Evolutionary conservation across 2,329 filamentous ascomycete species (phyloP).

Genomic region (Trichothecium roseum): DNA sequence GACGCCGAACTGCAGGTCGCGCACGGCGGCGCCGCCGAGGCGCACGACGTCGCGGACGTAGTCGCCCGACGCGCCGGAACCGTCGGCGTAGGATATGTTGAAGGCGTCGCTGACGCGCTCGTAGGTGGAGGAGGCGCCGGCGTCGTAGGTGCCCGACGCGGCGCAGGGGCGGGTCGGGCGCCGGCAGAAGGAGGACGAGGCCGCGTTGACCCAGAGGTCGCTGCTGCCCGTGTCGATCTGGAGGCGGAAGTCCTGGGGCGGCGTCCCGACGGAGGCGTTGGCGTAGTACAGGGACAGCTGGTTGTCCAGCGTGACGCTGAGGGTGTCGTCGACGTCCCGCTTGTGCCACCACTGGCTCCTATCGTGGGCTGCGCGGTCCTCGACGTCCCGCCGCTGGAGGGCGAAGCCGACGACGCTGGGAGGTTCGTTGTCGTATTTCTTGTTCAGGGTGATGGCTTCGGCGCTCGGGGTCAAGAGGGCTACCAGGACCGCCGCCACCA

Average conservation of each 20-base stretch:
- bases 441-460: too few species aligned
- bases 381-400: too few species aligned
- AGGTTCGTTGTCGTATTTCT: too few species aligned
- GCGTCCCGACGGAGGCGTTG: slow-evolving; percentile 53
- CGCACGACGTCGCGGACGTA: slow-evolving; percentile 67
- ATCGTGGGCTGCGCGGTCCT: slow-evolving; percentile 4
- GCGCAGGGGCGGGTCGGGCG: slow-evolving; percentile 39
- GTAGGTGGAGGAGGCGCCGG: slow-evolving; percentile 68
- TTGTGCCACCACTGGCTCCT: slow-evolving; percentile 27
- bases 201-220: slow-evolving; percentile 62
- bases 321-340: slow-evolving; percentile 28
- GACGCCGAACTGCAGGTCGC: slow-evolving; percentile 59
- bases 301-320: slow-evolving; percentile 42
- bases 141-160: slow-evolving; percentile 54
- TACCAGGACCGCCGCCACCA: too few species aligned
- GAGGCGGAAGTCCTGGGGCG: slow-evolving; percentile 43
- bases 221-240: slow-evolving; percentile 61
- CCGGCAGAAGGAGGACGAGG: slow-evolving; percentile 48
- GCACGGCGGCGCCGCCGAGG: slow-evolving; percentile 43
- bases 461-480: too few species aligned
- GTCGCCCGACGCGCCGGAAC: slow-evolving; percentile 65
- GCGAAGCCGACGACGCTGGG: too few species aligned
- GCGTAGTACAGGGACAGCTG: slow-evolving; percentile 52
- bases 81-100: slow-evolving; percentile 82
- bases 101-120: slow-evolving; percentile 63